Conservation (phyloP, 2,329 filamentous ascomycete genomes). For the Bimuria novae-zelandiae region DNA sequence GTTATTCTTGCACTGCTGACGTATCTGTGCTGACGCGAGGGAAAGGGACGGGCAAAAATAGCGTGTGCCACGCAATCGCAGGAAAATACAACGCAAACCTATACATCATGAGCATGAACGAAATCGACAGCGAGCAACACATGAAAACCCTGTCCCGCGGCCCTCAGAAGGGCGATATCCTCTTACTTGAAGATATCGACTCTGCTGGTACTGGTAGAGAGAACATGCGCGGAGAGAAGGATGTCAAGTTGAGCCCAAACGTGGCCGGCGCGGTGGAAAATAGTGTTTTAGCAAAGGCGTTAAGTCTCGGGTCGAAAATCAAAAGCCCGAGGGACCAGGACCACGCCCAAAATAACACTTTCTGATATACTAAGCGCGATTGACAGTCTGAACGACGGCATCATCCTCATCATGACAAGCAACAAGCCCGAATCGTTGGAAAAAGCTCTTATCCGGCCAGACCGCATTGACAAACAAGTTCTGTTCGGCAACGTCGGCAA, state of each 20-base stretch:
- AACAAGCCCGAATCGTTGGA: slow-evolving; percentile 33
- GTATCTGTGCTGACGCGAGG: no score
- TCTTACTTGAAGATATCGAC: slow-evolving; percentile 84
- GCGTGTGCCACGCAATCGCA: slow-evolving; percentile 87
- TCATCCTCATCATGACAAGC: slow-evolving; percentile 29
- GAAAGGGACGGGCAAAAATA: slow-evolving; percentile 89
- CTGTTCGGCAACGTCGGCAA: slow-evolving; percentile 20
- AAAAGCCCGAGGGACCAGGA: slow-evolving; percentile 76
- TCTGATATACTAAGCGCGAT: slow-evolving; percentile 71
- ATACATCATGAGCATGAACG: slow-evolving; percentile 81
- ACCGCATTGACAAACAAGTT: slow-evolving; percentile 59
- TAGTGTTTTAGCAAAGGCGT: no score
- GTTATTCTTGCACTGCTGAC: no score
- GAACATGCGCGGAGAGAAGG: slow-evolving; percentile 60
- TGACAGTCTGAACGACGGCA: slow-evolving; percentile 52
- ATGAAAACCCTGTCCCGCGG: slow-evolving; percentile 81
- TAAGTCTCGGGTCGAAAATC: background rate
- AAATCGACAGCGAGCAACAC: slow-evolving; percentile 77
- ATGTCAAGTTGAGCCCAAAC: no score
- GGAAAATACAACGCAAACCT: slow-evolving; percentile 85
- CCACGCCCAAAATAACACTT: slow-evolving; percentile 78
- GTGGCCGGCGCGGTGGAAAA: no score
- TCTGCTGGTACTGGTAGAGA: slow-evolving; percentile 81
- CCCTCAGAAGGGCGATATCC: slow-evolving; percentile 74
- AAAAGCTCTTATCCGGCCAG: slow-evolving; percentile 65